Evolutionary conservation across 1,139 yeast species (phyloP).

Genomic region (Debaryomyces sp.): DNA sequence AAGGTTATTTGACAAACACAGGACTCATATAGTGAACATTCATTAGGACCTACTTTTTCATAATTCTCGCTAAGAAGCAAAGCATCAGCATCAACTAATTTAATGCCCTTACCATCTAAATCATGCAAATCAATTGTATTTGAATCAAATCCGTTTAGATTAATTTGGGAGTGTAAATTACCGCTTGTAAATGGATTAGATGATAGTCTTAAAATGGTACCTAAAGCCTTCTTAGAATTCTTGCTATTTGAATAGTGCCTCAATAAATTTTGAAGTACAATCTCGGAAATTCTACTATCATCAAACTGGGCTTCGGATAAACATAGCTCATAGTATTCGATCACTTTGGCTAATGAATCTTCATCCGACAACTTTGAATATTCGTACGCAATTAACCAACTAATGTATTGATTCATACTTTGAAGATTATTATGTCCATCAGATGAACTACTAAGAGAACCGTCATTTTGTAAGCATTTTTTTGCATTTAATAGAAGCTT

Average conservation of each 20-base stretch:
- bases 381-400: slow-evolving; percentile 54
- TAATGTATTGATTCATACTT: slow-evolving; percentile 27
- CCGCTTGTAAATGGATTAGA: background rate
- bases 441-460: slow-evolving; percentile 4
- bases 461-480: slow-evolving; percentile 6
- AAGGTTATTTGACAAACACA: slow-evolving; percentile 23
- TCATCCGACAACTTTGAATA: slow-evolving; percentile 30
- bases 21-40: slow-evolving; percentile 22
- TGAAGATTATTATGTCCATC: background rate
- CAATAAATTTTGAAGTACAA: slow-evolving; percentile 14
- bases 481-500: slow-evolving; percentile 13
- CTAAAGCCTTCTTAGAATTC: slow-evolving; percentile 2
- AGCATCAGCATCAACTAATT: slow-evolving; percentile 17
- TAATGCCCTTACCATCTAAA: background rate
- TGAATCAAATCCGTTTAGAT: background rate
- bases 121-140: background rate
- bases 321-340: slow-evolving; percentile 32
- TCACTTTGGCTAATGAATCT: slow-evolving; percentile 35
- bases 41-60: slow-evolving; percentile 7
- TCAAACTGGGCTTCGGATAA: slow-evolving; percentile 1
- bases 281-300: slow-evolving; percentile 8
- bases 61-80: slow-evolving; percentile 16
- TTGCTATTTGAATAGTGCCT: slow-evolving; percentile 12
- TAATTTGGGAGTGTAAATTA: background rate
- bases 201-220: slow-evolving; percentile 14